Base-by-base conservation (phyloP, 257 asterid genomes). In the Ocimum tenuiflorum region DNA sequence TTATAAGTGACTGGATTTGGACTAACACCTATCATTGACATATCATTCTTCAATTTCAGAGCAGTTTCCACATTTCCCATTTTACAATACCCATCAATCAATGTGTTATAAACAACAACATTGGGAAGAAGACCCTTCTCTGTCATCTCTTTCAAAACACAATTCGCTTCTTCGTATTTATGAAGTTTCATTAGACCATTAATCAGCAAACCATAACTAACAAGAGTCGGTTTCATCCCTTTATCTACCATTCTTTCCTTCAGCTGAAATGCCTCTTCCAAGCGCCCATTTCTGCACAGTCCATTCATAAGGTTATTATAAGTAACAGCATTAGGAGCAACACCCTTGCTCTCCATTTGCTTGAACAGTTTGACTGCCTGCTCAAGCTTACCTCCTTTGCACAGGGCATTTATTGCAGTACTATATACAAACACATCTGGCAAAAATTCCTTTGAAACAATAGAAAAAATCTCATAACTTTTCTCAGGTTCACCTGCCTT, bases 261-360 rank as follows among this genome's bases (percentile, higher is more conserved):
- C 1, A 83, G 79, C 68, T 20, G 68, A 61, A 88, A 82, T 8
- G 92, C 91, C 69, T 86, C 85, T 46, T 79, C 84, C 67, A 86
- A 69, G 39, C 78, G 65, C 45, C 91, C 79, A 7, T 24, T 60
- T 73, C 73, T 77, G 70, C 95, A 91, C 10, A 86, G 78, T 36
- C 98, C 98, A 50, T 82, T 72, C 78, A 91, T 77, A 17, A 91
- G 84, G 73, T 75, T 86, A 79, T 91, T 91, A 68, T 88, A 88
- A 52, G 88, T 82, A 66, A 91, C 83, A 36, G 73, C 94, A 70
- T 83, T 88, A 1, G 96, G 95, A 55, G 78, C 71, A 61, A 86
- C 80, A 27, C 90, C 88, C 63, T 31, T 58, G 49, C 74, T 65
- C 72, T 81, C 84, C 95, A 91, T 91, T 74, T 77, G 61, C 63